Evolutionary conservation across 495 filamentous ascomycete genomes (phyloP), one percentile per base, ranked within the genome.

Genomic region (Xylaria scruposa): DNA sequence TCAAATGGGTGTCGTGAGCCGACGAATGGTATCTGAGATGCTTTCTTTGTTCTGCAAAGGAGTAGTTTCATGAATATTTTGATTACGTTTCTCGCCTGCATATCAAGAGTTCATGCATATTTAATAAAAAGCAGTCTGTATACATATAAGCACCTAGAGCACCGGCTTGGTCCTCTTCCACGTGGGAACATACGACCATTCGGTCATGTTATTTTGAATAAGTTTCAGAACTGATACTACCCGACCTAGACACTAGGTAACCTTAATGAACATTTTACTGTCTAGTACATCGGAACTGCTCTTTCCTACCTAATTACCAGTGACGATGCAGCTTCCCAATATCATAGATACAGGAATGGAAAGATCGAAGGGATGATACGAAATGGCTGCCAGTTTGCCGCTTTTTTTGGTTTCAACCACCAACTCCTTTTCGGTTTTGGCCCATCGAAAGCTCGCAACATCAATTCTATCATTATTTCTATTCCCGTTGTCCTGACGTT

Each of bases 291-390:
- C 12, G 9, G 33, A 36, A 56, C 65, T 29, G 24, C 49, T 67
- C 65, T 61, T 61, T 69, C 66, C 54, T 59, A 19, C 66, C 54
- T 59, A 10, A 24, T 36, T 59, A 1, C 13, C 33, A 46, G 24
- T 24, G 24, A 26, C 40, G 47, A 49, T 38, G 54, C n/a, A 29
- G 40, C 42, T 68, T 58, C 65, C 65, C 49, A 31, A n/a, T 24
- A 63, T 53, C 17, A 19, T 13, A 7, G 9, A 3, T 61, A 5
- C 31, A 15, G 29, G 29, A 53, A 63, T 19, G 68, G 58, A 70
- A 70, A n/a, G 42, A 6, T 47, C 68, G 2, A 19, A 2, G 12
- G 58, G 26, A 24, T 9, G 5, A 21, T 8, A 12, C 2, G 58
- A 63, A 53, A 61, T 29, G 33, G 24, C 44, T 15, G 13, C n/a